phyloP scores from a whole-genome alignment of 352 stramenopile species.

The Phytophthora agathidicida region DNA sequence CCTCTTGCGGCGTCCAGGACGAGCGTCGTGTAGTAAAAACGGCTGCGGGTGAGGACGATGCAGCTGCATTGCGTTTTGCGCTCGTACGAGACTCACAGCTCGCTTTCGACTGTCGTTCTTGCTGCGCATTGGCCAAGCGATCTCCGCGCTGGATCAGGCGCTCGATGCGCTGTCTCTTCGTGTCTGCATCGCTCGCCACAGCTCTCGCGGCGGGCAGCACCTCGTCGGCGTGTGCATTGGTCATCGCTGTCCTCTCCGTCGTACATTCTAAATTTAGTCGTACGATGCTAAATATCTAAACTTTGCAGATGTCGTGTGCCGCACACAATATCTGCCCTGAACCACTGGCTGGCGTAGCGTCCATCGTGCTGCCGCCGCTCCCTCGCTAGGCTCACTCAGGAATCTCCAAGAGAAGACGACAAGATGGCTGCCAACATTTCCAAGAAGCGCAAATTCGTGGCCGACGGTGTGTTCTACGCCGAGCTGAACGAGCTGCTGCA shows the following conservation, averaged over 20 bases:
- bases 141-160: constrained; percentile 56
- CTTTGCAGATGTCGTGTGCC: neutral
- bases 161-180: constrained; percentile 63
- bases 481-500: constrained; percentile 99
- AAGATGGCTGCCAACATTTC: constrained; percentile 94
- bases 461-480: constrained; percentile 99
- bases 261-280: too few relatives aligned
- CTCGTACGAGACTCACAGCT: neutral
- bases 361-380: neutral
- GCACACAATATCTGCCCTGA: neutral
- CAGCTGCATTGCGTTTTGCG: neutral
- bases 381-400: constrained; percentile 29
- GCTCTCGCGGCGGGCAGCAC: too few relatives aligned
- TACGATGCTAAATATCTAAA: neutral
- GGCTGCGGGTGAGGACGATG: neutral
- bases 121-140: constrained; percentile 36
- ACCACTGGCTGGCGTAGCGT: constrained; percentile 25
- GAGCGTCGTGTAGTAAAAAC: constrained; percentile 16
- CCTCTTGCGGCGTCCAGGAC: constrained; percentile 57
- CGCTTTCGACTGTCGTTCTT: neutral
- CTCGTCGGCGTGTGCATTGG: neutral
- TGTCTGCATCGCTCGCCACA: constrained; percentile 15
- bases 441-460: constrained; percentile 99
- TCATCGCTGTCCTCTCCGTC: too few relatives aligned
- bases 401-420: constrained; percentile 34